Evolutionary conservation across 139 green algal genomes (phyloP), one percentile per base, ranked within the genome.

Genomic region (Chlamydomonas urium): DNA sequence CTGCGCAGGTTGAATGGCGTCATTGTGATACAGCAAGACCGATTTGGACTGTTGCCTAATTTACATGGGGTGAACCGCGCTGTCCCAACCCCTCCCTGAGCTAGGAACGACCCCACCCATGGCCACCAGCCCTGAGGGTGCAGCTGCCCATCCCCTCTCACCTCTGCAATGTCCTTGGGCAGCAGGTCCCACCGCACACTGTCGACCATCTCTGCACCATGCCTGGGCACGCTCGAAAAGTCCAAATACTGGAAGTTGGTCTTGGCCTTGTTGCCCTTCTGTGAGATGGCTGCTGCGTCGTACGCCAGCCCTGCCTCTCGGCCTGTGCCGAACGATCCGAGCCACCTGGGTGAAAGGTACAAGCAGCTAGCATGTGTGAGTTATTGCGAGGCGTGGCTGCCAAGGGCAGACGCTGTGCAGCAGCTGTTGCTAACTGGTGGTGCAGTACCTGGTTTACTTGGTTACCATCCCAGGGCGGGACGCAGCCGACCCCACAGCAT

Each of bases 251-350:
- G 21, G 53, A 62, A 62, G 53, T 62, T 62, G 53, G 53, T 62
- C 53, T 62, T 62, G 19, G 53, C 53, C 17, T 71, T 79, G 45
- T 68, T 69, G 21, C 85, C 87, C 53, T 90, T 88, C 59, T 93
- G 86, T 10, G 79, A 80, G 28, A 92, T 84, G 0, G 85, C 86
- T 1, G 89, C 89, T 1, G 87, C 86, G 70, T 94, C 90, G 68
- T 95, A 95, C 0, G 87, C 87, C 1, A 87, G 71, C 0, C 88
- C 90, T 2, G 90, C 90, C 77, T 90, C 82, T 3, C 71, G 29
- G 21, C 72, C 75, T 0, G 80, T 85, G 42, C 75, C 72, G 47
- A 88, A 95, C 1, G 89, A 93, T 23, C 90, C 90, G 17, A 95
- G 74, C 90, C 90, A 94, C 36, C 80, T 78, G 71, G 53, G 53